phyloP scores from a whole-genome alignment of 192 early-diverging fungal species.

The Chytriomyces confervae region DNA sequence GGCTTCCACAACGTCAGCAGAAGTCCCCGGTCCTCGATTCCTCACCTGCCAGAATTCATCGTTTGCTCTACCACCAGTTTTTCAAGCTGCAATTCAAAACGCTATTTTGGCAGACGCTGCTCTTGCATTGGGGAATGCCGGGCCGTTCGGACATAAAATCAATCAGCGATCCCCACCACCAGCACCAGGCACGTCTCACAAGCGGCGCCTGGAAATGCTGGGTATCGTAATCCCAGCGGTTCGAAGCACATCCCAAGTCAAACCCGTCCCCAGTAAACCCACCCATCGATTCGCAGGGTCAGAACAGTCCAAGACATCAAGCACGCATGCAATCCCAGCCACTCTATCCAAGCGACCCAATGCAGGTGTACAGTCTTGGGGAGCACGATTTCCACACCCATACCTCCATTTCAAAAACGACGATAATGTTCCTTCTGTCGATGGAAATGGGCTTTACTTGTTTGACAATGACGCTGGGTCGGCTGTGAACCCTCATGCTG shows the following conservation, averaged over 20 bases:
- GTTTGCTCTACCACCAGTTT: background rate
- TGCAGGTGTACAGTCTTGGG: conserved; percentile 9
- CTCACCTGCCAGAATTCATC: too few relatives aligned
- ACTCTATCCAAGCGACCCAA: conserved; percentile 1
- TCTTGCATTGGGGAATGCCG: background rate
- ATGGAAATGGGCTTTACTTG: background rate
- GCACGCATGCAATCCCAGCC: background rate
- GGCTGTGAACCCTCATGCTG: background rate
- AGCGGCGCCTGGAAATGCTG: conserved; percentile 4
- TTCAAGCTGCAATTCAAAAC: background rate
- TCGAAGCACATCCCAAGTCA: background rate
- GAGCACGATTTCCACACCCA: conserved; percentile 21
- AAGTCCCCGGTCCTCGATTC: too few relatives aligned
- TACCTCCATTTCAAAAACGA: conserved; percentile 13
- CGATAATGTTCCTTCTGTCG: background rate
- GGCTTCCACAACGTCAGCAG: too few relatives aligned
- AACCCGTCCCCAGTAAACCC: background rate
- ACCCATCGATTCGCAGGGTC: background rate
- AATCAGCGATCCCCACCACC: background rate
- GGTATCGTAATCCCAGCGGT: conserved; percentile 8
- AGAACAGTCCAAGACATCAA: background rate
- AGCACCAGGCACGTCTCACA: conserved; percentile 16
- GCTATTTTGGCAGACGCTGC: background rate
- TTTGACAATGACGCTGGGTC: background rate
- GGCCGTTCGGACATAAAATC: background rate